phyloP scores from a whole-genome alignment of 1,139 yeast genomes.

The Suhomyces maxii region DNA sequence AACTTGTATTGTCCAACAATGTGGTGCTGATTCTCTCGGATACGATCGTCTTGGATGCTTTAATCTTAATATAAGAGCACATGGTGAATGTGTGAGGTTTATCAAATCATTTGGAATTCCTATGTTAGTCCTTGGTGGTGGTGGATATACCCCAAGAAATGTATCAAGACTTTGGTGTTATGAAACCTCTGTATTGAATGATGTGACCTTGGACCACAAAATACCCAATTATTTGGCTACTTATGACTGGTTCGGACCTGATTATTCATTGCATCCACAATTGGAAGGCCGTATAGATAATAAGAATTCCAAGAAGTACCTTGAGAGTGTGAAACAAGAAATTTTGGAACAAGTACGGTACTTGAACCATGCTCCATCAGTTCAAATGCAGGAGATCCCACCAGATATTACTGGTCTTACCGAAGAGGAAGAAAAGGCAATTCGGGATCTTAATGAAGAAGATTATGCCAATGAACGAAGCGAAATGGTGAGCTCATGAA shows the following conservation, averaged over 20 bases:
- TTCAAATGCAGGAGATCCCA: slow-evolving; percentile 86
- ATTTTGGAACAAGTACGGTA: slow-evolving; percentile 80
- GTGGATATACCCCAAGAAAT: slow-evolving; percentile 95
- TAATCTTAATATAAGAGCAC: slow-evolving; percentile 86
- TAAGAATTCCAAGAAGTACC: slow-evolving; percentile 78
- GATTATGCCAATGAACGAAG: slow-evolving; percentile 1
- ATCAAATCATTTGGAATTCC: slow-evolving; percentile 87
- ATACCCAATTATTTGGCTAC: slow-evolving; percentile 82
- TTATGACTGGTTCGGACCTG: slow-evolving; percentile 89
- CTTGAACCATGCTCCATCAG: slow-evolving; percentile 91
- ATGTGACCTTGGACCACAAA: slow-evolving; percentile 69
- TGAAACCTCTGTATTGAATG: slow-evolving; percentile 86
- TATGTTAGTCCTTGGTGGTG: slow-evolving; percentile 91
- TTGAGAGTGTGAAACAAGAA: slow-evolving; percentile 76
- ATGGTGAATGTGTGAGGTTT: slow-evolving; percentile 91
- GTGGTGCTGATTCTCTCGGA: slow-evolving; percentile 96
- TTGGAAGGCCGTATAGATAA: slow-evolving; percentile 87
- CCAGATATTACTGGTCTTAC: slow-evolving; percentile 75
- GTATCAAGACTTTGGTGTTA: slow-evolving; percentile 94
- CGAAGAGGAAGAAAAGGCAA: slow-evolving; percentile 57
- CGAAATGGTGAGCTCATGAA: neutral
- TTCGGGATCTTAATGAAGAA: slow-evolving; percentile 55
- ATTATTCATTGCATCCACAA: slow-evolving; percentile 84
- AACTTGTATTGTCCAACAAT: slow-evolving; percentile 89
- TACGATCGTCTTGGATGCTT: slow-evolving; percentile 93